Base-by-base conservation (phyloP, 2,329 filamentous ascomycete genomes). In the Penicillium nordicum region DNA sequence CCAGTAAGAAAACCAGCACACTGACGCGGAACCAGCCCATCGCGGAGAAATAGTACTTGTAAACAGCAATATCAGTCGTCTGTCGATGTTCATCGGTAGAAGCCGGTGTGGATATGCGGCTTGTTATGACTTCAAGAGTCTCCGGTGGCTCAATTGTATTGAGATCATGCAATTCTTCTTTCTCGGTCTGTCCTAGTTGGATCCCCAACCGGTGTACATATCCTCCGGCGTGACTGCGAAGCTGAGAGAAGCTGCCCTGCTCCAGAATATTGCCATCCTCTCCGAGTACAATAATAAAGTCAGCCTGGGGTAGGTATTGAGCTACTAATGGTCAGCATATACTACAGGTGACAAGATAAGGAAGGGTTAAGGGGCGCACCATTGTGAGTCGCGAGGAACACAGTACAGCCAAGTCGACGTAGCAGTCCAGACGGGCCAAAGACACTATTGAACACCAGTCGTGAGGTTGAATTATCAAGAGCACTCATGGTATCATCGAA, bases 351-450 rank as follows among this genome's bases (percentile, higher is more conserved):
- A 11, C 29, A 30, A 30, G 29, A 12, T 30, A 3, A 30, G 11
- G 29, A 1, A 11, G 29, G 10, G 29, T 30, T 30, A 30, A 30
- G 29, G 10, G 29, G 29, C 29, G 29, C 29, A 30, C 29, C 29
- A 30, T 11, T 30, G 12, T 79, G 76, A 0, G 78, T 79, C 0
- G 75, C 72, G 4, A 83, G 62, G 1, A 83, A 59, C 0, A 79
- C 74, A 0, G 78, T 80, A 8, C 69, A 68, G 0, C 70, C 67
- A 18, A 68, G 62, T 14, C 62, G 66, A 12, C 72, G 72, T 1
- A 82, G 63, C 1, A 83, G 53, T 0, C 82, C 81, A 4, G 66
- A n/a, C 9, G 55, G 59, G 1, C 76, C 75, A 36, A 78, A 70
- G 6, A 78, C 64, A 50, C 70, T 69, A 37, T 73, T 65, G 61